These are phyloP conservation scores for Rutstroemia sp. DNA, from an alignment of 2,329 filamentous ascomycete species.

Conservation along the genomic window DNA sequence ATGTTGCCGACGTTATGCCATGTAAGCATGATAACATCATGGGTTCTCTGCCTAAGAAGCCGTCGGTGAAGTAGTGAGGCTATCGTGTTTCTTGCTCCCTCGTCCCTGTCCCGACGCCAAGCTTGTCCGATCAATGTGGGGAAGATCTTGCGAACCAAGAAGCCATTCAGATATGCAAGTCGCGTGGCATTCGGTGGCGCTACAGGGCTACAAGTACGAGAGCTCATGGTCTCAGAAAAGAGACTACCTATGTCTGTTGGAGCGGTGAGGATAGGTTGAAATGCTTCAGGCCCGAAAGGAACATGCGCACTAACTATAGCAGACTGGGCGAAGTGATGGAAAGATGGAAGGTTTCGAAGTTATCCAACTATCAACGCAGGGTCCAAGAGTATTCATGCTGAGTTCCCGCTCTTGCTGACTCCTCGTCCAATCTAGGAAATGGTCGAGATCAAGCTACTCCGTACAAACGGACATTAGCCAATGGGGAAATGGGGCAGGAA, in stretches of 20 bases:
- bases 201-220: slow-evolving; percentile 14
- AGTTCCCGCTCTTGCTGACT: background rate
- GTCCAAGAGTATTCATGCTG: slow-evolving; percentile 12
- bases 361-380: slow-evolving; percentile 12
- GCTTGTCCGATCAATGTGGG: slow-evolving; percentile 5
- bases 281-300: slow-evolving; percentile 15
- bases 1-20: slow-evolving; percentile 26
- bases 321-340: background rate
- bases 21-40: slow-evolving; percentile 10
- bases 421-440: background rate
- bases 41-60: background rate
- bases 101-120: slow-evolving; percentile 6
- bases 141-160: slow-evolving; percentile 8
- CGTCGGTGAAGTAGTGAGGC: slow-evolving; percentile 7
- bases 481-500: slow-evolving; percentile 17
- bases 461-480: slow-evolving; percentile 26
- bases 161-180: slow-evolving; percentile 4
- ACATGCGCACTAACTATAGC: slow-evolving; percentile 15
- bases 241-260: slow-evolving; percentile 22
- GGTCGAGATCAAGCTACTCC: slow-evolving; percentile 13
- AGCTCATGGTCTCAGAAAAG: slow-evolving; percentile 3
- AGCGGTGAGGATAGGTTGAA: slow-evolving; percentile 24
- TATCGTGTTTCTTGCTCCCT: slow-evolving; percentile 7
- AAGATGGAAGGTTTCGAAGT: slow-evolving; percentile 16
- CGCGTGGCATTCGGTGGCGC: slow-evolving; percentile 12